Conservation (phyloP, 2,329 filamentous ascomycete species). For the Allantophomopsis lycopodina region DNA sequence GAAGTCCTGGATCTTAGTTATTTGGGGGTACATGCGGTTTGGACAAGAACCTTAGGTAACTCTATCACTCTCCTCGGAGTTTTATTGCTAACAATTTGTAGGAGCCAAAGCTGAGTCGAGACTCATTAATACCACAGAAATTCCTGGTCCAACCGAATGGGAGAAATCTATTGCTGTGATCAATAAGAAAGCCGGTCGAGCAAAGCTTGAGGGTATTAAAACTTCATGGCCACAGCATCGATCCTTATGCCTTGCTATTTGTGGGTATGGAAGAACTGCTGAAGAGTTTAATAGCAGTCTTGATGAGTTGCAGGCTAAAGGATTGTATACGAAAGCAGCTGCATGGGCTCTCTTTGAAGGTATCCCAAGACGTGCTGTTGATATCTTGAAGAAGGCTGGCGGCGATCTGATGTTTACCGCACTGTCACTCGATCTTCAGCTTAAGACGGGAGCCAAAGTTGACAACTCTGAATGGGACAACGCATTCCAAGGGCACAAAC, state of each 20-base stretch:
- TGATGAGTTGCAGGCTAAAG: slow-evolving; percentile 28
- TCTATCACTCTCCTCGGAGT: neutral
- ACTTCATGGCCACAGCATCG: slow-evolving; percentile 58
- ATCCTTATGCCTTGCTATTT: slow-evolving; percentile 63
- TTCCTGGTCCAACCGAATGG: slow-evolving; percentile 36
- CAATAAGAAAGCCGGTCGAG: slow-evolving; percentile 46
- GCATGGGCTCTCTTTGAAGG: slow-evolving; percentile 65
- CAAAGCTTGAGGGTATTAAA: slow-evolving; percentile 45
- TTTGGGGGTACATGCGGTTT: slow-evolving; percentile 59
- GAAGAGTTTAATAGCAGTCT: slow-evolving; percentile 29
- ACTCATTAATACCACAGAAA: slow-evolving; percentile 27
- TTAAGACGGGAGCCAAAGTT: slow-evolving; percentile 28
- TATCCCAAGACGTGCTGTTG: slow-evolving; percentile 52
- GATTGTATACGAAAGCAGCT: slow-evolving; percentile 59
- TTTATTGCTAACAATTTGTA: slow-evolving; percentile 12
- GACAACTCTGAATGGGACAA: slow-evolving; percentile 15
- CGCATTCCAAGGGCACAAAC: slow-evolving; percentile 12
- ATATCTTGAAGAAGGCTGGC: slow-evolving; percentile 55
- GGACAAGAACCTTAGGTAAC: slow-evolving; percentile 54
- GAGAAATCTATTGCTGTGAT: slow-evolving; percentile 49
- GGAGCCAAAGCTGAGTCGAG: slow-evolving; percentile 33
- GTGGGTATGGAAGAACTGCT: slow-evolving; percentile 51
- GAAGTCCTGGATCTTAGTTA: slow-evolving; percentile 60
- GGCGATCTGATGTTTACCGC: slow-evolving; percentile 56
- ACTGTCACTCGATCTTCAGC: slow-evolving; percentile 49